Base-by-base conservation (phyloP, 1,139 yeast species). In the Debaryomyces singareniensis region DNA sequence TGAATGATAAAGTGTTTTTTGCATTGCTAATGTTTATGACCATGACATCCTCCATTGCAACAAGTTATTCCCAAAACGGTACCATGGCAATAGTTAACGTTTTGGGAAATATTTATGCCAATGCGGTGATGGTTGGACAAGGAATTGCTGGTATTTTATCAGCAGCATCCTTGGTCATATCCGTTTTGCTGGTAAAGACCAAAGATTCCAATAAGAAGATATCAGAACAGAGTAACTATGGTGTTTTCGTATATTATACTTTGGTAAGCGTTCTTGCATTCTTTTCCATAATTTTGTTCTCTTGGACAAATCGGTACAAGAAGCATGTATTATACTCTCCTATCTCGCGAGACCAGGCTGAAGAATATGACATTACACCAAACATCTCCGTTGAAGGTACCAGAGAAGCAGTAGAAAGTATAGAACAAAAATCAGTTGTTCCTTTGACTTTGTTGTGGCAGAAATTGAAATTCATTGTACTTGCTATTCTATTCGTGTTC, bases 91-190 rank as follows among this genome's bases (percentile, higher is more conserved):
- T 85, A 20, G 93, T 84, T 3, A 84, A 83, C 45, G 79, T 83
- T 3, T 66, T 78, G 51, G 93, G 94, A 2, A 74, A 86, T 3
- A 68, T 75, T 3, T 85, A 78, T 49, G 85, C 89, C 11, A 94
- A 89, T 46, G 94, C 84, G 0, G 83, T 83, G 3, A 84, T 91
- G 83, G 87, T 87, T 4, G 98, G 98, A 1, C 96, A 91, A 53
- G 96, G 95, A 0, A 63, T 89, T 10, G 87, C 96, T 0, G 97
- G 97, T 1, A 95, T 89, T 0, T 60, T 89, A 29, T 97, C 97
- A 1, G 77, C 96, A 0, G 54, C 81, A 11, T 81, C 94, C 0
- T 62, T 87, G 31, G 77, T 89, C 29, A 30, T 75, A 1, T 74
- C 89, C 1, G 55, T 65, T 9, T 69, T 80, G 25, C 39, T 74